A percentile compares a stretch with the other conserved stretches of the same genome.
Evolutionary conservation across 305 asterid species (phyloP).

Genomic region (Rubia occidens): DNA sequence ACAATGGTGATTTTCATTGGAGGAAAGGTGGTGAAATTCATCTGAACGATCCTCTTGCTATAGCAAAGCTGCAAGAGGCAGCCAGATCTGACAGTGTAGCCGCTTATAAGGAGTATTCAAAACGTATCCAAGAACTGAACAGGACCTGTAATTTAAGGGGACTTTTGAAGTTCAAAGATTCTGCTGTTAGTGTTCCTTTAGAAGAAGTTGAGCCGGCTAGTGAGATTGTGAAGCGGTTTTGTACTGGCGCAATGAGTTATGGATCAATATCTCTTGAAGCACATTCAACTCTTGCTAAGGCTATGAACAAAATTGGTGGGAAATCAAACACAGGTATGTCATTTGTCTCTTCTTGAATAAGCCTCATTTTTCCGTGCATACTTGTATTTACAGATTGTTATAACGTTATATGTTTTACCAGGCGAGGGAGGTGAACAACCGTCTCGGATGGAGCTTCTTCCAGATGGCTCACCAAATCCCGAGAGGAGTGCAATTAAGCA

Average conservation of each 20-base stretch:
- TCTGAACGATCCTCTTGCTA: conserved; percentile 93
- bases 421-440: conserved; percentile 99
- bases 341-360: not conserved
- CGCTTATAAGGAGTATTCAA: conserved; percentile 92
- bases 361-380: not conserved
- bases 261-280: conserved; percentile 98
- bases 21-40: conserved; percentile 97
- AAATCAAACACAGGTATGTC: conserved; percentile 86
- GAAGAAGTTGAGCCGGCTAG: conserved; percentile 92
- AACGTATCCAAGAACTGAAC: conserved; percentile 71
- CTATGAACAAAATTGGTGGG: conserved; percentile 94
- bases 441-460: conserved; percentile 90
- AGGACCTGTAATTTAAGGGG: conserved; percentile 92
- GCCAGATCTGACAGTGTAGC: conserved; percentile 80
- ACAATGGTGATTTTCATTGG: conserved; percentile 99
- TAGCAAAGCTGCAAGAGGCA: conserved; percentile 93
- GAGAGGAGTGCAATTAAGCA: conserved; percentile 91
- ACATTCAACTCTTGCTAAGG: conserved; percentile 85
- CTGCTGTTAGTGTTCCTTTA: conserved; percentile 49
- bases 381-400: not conserved
- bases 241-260: conserved; percentile 99
- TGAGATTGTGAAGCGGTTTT: conserved; percentile 88
- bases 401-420: conserved; percentile 16
- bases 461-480: conserved; percentile 84
- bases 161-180: conserved; percentile 78